Conservation (phyloP, 768 basidiomycete genomes). For the Phallus indusiatus region DNA sequence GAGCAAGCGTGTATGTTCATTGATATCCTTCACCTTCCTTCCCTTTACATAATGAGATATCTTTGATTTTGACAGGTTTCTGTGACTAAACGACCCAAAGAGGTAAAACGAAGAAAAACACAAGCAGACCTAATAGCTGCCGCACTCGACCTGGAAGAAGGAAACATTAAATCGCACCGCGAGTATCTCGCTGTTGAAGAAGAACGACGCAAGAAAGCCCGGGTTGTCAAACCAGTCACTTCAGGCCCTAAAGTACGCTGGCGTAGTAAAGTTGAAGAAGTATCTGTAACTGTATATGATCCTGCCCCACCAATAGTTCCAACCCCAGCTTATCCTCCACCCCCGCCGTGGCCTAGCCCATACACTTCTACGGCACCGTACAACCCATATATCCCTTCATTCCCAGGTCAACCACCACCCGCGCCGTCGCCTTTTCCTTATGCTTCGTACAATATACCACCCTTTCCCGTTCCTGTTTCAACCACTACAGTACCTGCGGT, state of each 20-base stretch:
- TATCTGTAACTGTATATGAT: conserved; percentile 30
- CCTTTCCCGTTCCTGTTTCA: not conserved
- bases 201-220: conserved; percentile 65
- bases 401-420: not conserved
- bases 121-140: conserved; percentile 80
- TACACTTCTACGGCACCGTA: not conserved
- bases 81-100: conserved; percentile 50
- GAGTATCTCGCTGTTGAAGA: conserved; percentile 76
- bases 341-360: conserved; percentile 4
- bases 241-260: conserved; percentile 64
- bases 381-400: not conserved
- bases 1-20: conserved; percentile 42
- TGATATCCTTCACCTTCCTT: not conserved
- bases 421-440: not conserved
- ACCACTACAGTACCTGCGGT: not conserved
- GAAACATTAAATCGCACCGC: conserved; percentile 67
- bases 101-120: conserved; percentile 43
- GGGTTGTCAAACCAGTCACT: conserved; percentile 49
- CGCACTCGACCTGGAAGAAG: conserved; percentile 81
- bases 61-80: conserved; percentile 23
- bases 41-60: not conserved
- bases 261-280: conserved; percentile 56
- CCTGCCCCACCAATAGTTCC: not conserved
- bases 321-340: not conserved
- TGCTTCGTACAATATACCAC: not conserved